Evolutionary conservation across 306 rosid genomes (phyloP).

Genomic region (Quercus wislizeni): DNA sequence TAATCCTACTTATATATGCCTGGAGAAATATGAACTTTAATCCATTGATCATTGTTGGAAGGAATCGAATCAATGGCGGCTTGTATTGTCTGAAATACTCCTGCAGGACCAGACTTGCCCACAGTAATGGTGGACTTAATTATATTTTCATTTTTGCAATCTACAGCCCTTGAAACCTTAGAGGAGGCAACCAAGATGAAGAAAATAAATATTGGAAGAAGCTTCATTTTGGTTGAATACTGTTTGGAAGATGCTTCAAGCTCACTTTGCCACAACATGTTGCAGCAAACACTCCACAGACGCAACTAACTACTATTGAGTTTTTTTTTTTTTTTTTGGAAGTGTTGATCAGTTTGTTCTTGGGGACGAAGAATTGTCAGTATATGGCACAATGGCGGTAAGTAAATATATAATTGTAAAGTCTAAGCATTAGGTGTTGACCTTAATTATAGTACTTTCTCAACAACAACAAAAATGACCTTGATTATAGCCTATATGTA

Average conservation of each 20-base stretch:
- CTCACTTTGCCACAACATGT: too few relatives aligned
- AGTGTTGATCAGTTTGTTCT: too few relatives aligned
- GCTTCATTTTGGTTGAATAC: background rate
- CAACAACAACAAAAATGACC: too few relatives aligned
- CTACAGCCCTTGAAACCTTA: background rate
- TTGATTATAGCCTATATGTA: too few relatives aligned
- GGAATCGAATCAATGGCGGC: conserved; percentile 44
- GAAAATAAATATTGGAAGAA: background rate
- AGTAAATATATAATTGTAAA: too few relatives aligned
- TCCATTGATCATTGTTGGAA: conserved; percentile 19
- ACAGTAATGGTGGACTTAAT: conserved; percentile 18
- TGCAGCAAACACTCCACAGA: too few relatives aligned
- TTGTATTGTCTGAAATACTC: conserved; percentile 33
- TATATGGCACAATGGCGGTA: too few relatives aligned
- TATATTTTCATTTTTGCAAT: background rate
- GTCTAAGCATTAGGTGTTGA: too few relatives aligned
- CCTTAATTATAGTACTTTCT: too few relatives aligned
- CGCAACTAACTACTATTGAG: too few relatives aligned
- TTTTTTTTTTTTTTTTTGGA: too few relatives aligned
- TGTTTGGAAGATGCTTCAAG: background rate
- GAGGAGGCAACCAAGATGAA: background rate
- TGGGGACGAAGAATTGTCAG: too few relatives aligned
- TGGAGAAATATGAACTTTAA: conserved; percentile 27
- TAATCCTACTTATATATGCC: conserved; percentile 27
- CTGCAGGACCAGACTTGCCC: conserved; percentile 8